phyloP scores from a whole-genome alignment of 2,329 filamentous ascomycete genomes.

The Coniochaeta hoffmannii region DNA sequence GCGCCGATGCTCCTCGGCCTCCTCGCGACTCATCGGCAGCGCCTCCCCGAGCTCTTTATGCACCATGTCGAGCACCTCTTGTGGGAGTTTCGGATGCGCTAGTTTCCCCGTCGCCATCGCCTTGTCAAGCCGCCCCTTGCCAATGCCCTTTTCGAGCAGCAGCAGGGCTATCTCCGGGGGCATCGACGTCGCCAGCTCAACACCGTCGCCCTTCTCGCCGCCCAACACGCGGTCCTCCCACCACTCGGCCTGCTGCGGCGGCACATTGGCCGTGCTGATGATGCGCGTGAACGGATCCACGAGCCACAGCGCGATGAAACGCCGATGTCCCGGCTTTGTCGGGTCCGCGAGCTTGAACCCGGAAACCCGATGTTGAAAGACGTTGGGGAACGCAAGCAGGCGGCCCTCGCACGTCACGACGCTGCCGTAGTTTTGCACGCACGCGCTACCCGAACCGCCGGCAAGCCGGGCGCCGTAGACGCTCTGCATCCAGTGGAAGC shows the following conservation, averaged over 20 bases:
- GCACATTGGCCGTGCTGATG: conserved; percentile 33
- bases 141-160: conserved; percentile 10
- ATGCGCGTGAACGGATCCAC: conserved; percentile 47
- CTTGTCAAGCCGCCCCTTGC: conserved; percentile 34
- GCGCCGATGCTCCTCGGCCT: conserved; percentile 27
- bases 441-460: not conserved
- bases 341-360: conserved; percentile 41
- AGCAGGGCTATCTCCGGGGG: conserved; percentile 12
- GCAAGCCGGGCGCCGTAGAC: conserved; percentile 12
- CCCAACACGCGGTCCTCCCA: conserved; percentile 20
- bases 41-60: conserved; percentile 10
- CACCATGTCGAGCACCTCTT: conserved; percentile 19
- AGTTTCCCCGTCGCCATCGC: conserved; percentile 6
- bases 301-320: conserved; percentile 50
- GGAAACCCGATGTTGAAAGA: conserved; percentile 40
- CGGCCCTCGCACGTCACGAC: conserved; percentile 33
- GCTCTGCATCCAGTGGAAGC: conserved; percentile 8
- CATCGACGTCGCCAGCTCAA: conserved; percentile 3
- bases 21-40: conserved; percentile 17
- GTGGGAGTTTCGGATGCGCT: conserved; percentile 14
- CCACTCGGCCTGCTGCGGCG: conserved; percentile 29
- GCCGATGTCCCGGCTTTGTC: conserved; percentile 44
- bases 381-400: conserved; percentile 35
- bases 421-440: conserved; percentile 32
- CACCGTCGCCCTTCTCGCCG: conserved; percentile 2